phyloP scores from a whole-genome alignment of 495 filamentous ascomycete species.

The Hyaloscypha finlandica region DNA sequence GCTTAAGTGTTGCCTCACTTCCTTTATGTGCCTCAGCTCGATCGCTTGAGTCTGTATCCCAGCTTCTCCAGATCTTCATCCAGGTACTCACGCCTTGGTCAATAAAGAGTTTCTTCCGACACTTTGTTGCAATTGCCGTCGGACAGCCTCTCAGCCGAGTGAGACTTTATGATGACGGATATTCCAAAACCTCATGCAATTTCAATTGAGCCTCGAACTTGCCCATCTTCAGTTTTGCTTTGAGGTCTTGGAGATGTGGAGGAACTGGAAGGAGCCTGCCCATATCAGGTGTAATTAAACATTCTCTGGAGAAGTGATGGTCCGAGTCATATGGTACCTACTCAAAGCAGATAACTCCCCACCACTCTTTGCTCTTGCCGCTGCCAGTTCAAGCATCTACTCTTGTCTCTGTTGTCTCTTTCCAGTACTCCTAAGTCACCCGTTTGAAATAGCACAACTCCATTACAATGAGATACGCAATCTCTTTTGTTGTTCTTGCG shows the following conservation, averaged over 20 bases:
- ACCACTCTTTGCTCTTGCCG: neutral
- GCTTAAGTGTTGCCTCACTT: conserved; percentile 7
- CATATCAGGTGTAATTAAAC: neutral
- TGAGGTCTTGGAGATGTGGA: neutral
- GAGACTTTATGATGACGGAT: conserved; percentile 1
- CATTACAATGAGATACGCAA: neutral
- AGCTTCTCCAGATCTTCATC: conserved; percentile 1
- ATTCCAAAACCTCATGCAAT: neutral
- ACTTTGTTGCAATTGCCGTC: too few relatives aligned
- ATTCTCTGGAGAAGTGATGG: neutral
- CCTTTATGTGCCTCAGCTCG: neutral
- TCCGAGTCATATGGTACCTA: neutral
- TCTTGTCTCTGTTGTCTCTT: neutral
- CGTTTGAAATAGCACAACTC: neutral
- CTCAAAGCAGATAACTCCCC: neutral
- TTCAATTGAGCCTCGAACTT: neutral
- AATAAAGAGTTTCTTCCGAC: too few relatives aligned
- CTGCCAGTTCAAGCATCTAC: neutral
- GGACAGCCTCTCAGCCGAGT: neutral
- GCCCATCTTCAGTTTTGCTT: neutral
- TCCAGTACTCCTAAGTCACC: neutral
- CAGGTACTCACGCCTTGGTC: too few relatives aligned
- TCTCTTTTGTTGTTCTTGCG: neutral
- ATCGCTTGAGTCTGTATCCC: neutral
- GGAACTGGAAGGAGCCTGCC: neutral